phyloP scores from a whole-genome alignment of 495 filamentous ascomycete genomes.

The Neurospora tetraspora region DNA sequence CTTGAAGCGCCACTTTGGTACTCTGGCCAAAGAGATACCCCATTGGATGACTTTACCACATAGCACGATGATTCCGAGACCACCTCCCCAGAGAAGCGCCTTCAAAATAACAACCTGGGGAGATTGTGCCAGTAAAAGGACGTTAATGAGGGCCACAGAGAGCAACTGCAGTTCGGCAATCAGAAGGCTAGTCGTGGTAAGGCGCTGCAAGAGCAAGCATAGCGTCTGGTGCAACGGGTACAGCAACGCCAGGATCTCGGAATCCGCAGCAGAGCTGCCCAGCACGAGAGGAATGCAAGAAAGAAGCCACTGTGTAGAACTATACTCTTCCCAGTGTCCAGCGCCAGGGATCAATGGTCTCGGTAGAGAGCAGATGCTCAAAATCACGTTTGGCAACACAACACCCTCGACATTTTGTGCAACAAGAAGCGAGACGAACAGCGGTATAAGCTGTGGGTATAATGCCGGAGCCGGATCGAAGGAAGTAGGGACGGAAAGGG shows the following conservation, averaged over 20 bases:
- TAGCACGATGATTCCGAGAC: slow-evolving; percentile 60
- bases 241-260: slow-evolving; percentile 56
- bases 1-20: slow-evolving; percentile 85
- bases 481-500: slow-evolving; percentile 48
- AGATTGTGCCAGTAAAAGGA: slow-evolving; percentile 66
- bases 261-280: slow-evolving; percentile 11
- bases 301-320: slow-evolving; percentile 62
- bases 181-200: slow-evolving; percentile 80
- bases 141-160: slow-evolving; percentile 70
- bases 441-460: slow-evolving; percentile 69
- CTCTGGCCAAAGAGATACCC: slow-evolving; percentile 75
- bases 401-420: slow-evolving; percentile 42
- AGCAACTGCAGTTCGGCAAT: slow-evolving; percentile 81
- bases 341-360: slow-evolving; percentile 56
- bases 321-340: slow-evolving; percentile 41
- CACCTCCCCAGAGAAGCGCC: slow-evolving; percentile 79
- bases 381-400: slow-evolving; percentile 68
- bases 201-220: slow-evolving; percentile 58
- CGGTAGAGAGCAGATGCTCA: slow-evolving; percentile 72
- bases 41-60: slow-evolving; percentile 72
- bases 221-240: slow-evolving; percentile 83
- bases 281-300: slow-evolving; percentile 48
- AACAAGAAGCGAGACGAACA: slow-evolving; percentile 72
- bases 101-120: slow-evolving; percentile 80
- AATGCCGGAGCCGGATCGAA: slow-evolving; percentile 90